Evolutionary conservation across 805 yeast species (phyloP), one percentile per base, ranked within the genome.

Genomic region (Cyberlindnera petersonii): DNA sequence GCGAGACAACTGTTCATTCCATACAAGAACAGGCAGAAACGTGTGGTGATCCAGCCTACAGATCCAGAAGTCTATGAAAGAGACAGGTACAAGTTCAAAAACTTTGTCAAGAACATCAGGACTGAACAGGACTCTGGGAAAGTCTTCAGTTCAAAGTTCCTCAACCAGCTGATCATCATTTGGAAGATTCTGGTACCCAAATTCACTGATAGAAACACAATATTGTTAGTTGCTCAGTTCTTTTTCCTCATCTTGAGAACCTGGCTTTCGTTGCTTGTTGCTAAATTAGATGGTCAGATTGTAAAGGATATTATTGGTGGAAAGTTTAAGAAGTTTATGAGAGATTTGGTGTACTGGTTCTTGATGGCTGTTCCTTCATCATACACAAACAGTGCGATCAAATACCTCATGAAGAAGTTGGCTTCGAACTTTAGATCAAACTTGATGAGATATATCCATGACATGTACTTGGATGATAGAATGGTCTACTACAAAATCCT

Each of bases 291-390:
- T 60, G 97, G 96, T 52, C 91, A 85, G 59, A 83, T 89, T 35
- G 96, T 88, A 31, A 82, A 85, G 58, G 91, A 88, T 60, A 75
- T 89, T 55, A 86, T 89, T 49, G 81, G 87, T 14, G 87, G 88
- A 14, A 78, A 82, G 47, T 86, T 88, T 15, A 73, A 68, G 48
- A 80, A 81, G 37, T 89, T 89, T 52, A 59, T 79, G 28, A 68
- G 85, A 43, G 96, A 89, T 58, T 68, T 89, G 59, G 72, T 77
- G 9, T 83, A 84, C 60, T 89, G 97, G 97, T 76, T 89, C 42
- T 63, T 85, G 43, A 79, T 89, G 56, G 96, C 96, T 1, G 77
- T 89, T 46, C 98, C 98, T 2, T 95, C 96, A 0, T 80, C 93
- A 3, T 89, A 86, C 60, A 84, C 96, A 23, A 89, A 89, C 61